Percentiles rank a stretch among this genome's conserved stretches.
Conservation (phyloP, 2,329 filamentous ascomycete species). For the Triangularia verruculosa region DNA sequence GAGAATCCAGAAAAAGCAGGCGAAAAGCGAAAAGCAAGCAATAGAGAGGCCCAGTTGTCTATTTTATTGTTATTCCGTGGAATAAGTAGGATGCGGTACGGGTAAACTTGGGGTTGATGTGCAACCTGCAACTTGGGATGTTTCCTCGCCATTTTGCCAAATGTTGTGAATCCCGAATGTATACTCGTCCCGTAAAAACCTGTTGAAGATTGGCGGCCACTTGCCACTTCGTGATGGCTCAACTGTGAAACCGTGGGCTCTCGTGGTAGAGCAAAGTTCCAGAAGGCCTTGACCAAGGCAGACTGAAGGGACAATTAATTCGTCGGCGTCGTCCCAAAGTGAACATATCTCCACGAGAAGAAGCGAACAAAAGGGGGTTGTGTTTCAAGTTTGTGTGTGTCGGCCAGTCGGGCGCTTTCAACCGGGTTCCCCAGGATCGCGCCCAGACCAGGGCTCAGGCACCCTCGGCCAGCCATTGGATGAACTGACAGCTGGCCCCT, state of each 20-base stretch:
- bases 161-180: neutral
- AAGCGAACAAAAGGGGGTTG: conserved; percentile 16
- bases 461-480: conserved; percentile 21
- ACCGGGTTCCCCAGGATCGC: conserved; percentile 26
- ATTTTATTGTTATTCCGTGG: conserved; percentile 9
- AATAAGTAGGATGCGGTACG: conserved; percentile 3
- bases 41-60: conserved; percentile 6
- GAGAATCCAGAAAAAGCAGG: neutral
- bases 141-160: conserved; percentile 12
- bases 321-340: neutral
- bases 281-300: neutral
- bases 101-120: conserved; percentile 8
- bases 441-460: conserved; percentile 20
- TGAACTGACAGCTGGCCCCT: conserved; percentile 6
- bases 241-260: conserved; percentile 14
- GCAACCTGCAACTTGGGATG: conserved; percentile 9
- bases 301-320: neutral
- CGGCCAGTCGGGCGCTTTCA: conserved; percentile 21
- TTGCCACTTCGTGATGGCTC: conserved; percentile 11
- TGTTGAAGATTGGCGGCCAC: conserved; percentile 1
- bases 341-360: neutral
- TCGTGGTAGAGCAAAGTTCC: conserved; percentile 7
- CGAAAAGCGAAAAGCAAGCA: conserved; percentile 13
- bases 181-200: neutral
- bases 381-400: conserved; percentile 27